A percentile compares a stretch with the other conserved stretches of the same genome.
Conservation (phyloP, 2,329 filamentous ascomycete species). For the Talaromyces verruculosus region DNA sequence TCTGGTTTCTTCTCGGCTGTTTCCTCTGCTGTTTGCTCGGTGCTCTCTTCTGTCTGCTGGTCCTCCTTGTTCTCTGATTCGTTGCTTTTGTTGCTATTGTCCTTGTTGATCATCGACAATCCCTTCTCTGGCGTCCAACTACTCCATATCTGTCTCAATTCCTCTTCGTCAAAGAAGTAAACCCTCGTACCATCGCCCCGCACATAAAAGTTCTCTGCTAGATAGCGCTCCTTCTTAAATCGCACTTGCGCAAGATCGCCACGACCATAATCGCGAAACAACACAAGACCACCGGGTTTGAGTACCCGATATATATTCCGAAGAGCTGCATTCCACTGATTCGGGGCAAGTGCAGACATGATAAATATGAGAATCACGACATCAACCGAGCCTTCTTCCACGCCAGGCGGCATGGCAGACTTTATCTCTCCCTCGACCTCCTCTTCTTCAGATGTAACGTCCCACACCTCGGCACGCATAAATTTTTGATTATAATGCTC, state of each 20-base stretch:
- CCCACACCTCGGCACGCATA: slow-evolving; percentile 93
- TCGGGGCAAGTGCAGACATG: slow-evolving; percentile 84
- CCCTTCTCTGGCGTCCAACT: slow-evolving; percentile 45
- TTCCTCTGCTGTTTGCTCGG: slow-evolving; percentile 17
- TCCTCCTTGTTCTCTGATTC: background rate
- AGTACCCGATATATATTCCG: slow-evolving; percentile 77
- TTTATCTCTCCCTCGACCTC: slow-evolving; percentile 24
- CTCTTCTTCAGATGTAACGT: slow-evolving; percentile 65
- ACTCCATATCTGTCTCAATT: slow-evolving; percentile 78
- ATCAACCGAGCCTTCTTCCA: slow-evolving; percentile 79
- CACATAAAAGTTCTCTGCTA: slow-evolving; percentile 97
- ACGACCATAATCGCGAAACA: slow-evolving; percentile 95
- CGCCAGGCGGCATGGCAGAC: slow-evolving; percentile 65
- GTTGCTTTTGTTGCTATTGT: background rate
- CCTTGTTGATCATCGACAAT: slow-evolving; percentile 27
- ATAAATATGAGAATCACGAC: slow-evolving; percentile 95
- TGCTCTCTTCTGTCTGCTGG: background rate
- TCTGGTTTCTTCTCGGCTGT: slow-evolving; percentile 16
- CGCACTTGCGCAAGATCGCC: slow-evolving; percentile 94
- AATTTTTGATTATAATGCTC: slow-evolving; percentile 69
- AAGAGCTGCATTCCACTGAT: slow-evolving; percentile 80
- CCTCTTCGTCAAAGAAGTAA: slow-evolving; percentile 91
- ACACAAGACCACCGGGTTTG: slow-evolving; percentile 87
- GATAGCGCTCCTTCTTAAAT: slow-evolving; percentile 91
- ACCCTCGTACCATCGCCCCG: slow-evolving; percentile 92